Conservation (phyloP, 2,329 filamentous ascomycete species). For the Sclerotinia sclerotiorum region DNA sequence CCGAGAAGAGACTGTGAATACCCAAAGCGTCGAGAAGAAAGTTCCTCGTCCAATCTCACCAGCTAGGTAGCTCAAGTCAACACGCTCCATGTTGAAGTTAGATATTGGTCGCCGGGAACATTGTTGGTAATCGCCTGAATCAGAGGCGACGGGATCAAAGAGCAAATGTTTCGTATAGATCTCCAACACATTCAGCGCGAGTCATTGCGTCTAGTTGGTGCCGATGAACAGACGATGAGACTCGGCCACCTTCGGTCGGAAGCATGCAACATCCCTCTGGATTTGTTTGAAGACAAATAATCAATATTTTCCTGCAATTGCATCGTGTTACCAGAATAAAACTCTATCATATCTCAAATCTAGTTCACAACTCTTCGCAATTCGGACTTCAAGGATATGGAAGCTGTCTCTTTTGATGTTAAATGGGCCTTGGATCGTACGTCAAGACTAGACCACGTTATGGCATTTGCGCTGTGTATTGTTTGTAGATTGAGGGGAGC, state of each 20-base stretch:
- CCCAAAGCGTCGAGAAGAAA: background rate
- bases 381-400: background rate
- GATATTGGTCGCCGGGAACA: background rate
- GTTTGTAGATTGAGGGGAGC: conserved; percentile 12
- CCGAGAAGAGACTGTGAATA: conserved; percentile 6
- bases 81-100: conserved; percentile 1
- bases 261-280: conserved; percentile 21
- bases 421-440: background rate
- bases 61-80: background rate
- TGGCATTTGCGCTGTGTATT: conserved; percentile 2
- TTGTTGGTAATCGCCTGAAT: conserved; percentile 10
- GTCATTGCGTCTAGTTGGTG: background rate
- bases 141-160: background rate
- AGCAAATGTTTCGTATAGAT: background rate
- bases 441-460: conserved; percentile 13
- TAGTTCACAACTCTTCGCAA: background rate
- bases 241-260: conserved; percentile 22
- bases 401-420: conserved; percentile 1
- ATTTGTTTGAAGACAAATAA: conserved; percentile 22
- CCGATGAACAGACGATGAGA: conserved; percentile 20
- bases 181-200: background rate
- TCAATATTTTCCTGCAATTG: conserved; percentile 21
- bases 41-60: background rate
- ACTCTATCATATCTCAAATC: conserved; percentile 17
- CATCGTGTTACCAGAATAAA: conserved; percentile 1